Evolutionary conservation across 805 yeast species (phyloP), one percentile per base, ranked within the genome.

Genomic region (Brettanomyces sp.): DNA sequence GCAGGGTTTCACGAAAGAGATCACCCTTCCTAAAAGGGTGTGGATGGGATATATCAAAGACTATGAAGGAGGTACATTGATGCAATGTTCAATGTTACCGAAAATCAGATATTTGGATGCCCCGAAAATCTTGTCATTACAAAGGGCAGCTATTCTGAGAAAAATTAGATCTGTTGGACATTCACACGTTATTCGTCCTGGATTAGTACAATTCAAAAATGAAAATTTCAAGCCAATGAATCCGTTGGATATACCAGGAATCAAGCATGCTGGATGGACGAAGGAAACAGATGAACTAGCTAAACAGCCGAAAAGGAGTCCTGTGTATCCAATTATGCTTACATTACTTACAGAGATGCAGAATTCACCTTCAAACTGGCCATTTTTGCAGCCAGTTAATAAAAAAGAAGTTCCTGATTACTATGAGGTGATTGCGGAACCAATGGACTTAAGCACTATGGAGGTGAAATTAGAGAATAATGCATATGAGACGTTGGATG

Each of bases 31-130:
- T 35, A 84, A 82, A 52, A 77, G 79, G 43, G 74, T 82, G 33
- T 93, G 99, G 99, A 87, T 88, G 93, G 99, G 99, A 3, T 93
- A 93, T 64, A 93, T 93, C 59, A 93, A 93, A 64, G 99, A 93
- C 69, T 93, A 93, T 65, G 99, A 93, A 67, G 99, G 99, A 24
- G 99, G 98, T 56, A 93, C 99, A 1, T 69, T 93, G 49, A 91
- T 93, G 97, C 98, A 93, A 67, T 93, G 99, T 61, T 68, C 91
- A 1, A 90, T 91, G 95, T 69, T 93, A 44, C 97, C 97, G 1
- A 72, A 79, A 43, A 80, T 88, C 47, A 76, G 98, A 53, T 93
- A 93, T 63, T 69, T 93, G 44, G 99, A 93, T 62, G 82, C 87
- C 52, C 83, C 84, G 1, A 91, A 89, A 63, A 87, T 93, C 38